Evolutionary conservation across 2,329 filamentous ascomycete genomes (phyloP).

Genomic region (Achaetomium macrosporum): DNA sequence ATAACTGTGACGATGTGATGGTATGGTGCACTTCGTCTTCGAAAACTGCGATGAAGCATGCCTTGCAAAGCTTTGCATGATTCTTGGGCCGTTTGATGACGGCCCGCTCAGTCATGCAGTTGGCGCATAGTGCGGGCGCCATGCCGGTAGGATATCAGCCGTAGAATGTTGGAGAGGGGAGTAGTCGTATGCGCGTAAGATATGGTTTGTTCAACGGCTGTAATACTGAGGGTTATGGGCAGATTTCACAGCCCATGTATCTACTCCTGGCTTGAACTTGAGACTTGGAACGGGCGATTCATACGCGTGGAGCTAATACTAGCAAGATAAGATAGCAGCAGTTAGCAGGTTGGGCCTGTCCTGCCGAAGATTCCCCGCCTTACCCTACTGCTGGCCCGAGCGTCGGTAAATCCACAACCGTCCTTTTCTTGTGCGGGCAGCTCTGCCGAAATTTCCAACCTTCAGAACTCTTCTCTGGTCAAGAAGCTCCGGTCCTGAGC

Average conservation of each 20-base stretch:
- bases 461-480: conserved; percentile 31
- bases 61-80: conserved; percentile 83
- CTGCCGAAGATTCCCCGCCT: conserved; percentile 20
- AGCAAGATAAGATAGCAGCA: neutral
- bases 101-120: conserved; percentile 71
- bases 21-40: conserved; percentile 93
- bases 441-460: conserved; percentile 18
- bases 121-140: conserved; percentile 69
- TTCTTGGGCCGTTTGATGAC: conserved; percentile 94
- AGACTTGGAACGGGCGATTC: no score
- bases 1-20: conserved; percentile 74
- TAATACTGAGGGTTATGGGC: neutral
- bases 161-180: neutral
- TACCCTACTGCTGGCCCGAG: conserved; percentile 23
- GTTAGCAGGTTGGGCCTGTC: neutral
- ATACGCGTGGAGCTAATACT: neutral
- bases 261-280: no score
- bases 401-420: conserved; percentile 22
- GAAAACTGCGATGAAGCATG: conserved; percentile 81
- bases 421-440: conserved; percentile 22
- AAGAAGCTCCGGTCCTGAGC: conserved; percentile 39
- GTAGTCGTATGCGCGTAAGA: no score
- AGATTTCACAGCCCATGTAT: no score
- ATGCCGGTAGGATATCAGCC: conserved; percentile 40
- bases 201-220: neutral